phyloP scores from a whole-genome alignment of 2,329 filamentous ascomycete species.

The Ramularia endophylla region DNA sequence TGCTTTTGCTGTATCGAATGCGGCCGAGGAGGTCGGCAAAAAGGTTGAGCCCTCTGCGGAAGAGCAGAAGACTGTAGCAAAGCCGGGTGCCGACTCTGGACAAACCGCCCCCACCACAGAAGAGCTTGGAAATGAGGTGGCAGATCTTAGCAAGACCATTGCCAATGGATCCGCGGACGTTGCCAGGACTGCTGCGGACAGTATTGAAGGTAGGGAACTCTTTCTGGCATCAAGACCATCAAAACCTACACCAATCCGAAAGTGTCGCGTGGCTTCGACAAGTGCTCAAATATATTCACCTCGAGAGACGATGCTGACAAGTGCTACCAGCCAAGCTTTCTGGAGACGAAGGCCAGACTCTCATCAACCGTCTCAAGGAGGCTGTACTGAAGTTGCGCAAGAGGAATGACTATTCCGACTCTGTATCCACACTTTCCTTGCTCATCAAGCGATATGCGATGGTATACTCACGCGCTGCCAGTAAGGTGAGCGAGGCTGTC shows the following conservation, averaged over 20 bases:
- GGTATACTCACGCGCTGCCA: slow-evolving; percentile 67
- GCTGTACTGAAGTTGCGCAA: slow-evolving; percentile 68
- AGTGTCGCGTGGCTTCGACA: no score
- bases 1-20: slow-evolving; percentile 69
- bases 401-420: slow-evolving; percentile 76
- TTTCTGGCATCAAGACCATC: no score
- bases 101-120: slow-evolving; percentile 49
- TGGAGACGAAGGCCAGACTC: slow-evolving; percentile 64
- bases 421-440: slow-evolving; percentile 69
- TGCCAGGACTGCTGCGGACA: slow-evolving; percentile 57
- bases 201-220: slow-evolving; percentile 35
- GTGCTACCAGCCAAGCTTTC: slow-evolving; percentile 61
- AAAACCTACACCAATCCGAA: no score
- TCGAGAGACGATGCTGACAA: no score
- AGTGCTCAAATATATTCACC: no score
- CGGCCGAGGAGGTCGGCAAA: slow-evolving; percentile 68
- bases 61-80: slow-evolving; percentile 51
- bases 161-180: slow-evolving; percentile 42
- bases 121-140: slow-evolving; percentile 51
- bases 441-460: slow-evolving; percentile 73
- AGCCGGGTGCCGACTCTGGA: slow-evolving; percentile 45
- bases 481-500: slow-evolving; percentile 59
- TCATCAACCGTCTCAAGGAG: slow-evolving; percentile 70
- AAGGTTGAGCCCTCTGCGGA: slow-evolving; percentile 63
- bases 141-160: slow-evolving; percentile 42